Percentiles rank a stretch among this genome's conserved stretches.
Evolutionary conservation across 2,329 filamentous ascomycete species (phyloP).

Genomic region (Chaetomium strumarium): DNA sequence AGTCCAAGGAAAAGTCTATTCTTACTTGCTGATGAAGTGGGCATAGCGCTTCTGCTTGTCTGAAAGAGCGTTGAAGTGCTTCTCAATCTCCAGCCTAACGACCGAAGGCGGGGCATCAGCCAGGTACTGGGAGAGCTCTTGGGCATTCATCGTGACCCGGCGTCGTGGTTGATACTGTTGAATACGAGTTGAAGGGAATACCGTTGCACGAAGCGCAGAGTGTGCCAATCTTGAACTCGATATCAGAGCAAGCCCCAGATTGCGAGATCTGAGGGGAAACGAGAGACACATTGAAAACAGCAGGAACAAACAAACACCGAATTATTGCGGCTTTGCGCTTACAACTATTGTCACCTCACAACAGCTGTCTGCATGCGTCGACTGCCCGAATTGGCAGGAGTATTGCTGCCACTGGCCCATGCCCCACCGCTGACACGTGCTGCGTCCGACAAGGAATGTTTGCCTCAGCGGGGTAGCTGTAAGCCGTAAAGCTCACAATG

Average conservation of each 20-base stretch:
- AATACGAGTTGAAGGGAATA: slow-evolving; percentile 1
- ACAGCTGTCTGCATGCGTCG: slow-evolving; percentile 6
- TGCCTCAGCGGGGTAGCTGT: not conserved
- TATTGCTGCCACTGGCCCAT: not conserved
- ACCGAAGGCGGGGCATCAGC: slow-evolving; percentile 87
- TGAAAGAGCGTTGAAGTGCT: slow-evolving; percentile 76
- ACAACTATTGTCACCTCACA: slow-evolving; percentile 10
- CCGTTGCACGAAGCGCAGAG: slow-evolving; percentile 8
- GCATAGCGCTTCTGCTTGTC: slow-evolving; percentile 83
- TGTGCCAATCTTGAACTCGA: slow-evolving; percentile 1
- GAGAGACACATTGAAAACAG: slow-evolving; percentile 21
- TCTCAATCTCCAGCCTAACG: slow-evolving; percentile 82
- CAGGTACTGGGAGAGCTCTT: slow-evolving; percentile 69
- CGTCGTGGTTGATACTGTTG: slow-evolving; percentile 15
- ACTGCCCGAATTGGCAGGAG: slow-evolving; percentile 9
- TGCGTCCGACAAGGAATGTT: not conserved
- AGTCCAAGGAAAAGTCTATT: not conserved
- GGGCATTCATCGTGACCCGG: slow-evolving; percentile 47
- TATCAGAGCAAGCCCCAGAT: slow-evolving; percentile 10
- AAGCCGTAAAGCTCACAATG: no score
- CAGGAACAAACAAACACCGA: slow-evolving; percentile 11
- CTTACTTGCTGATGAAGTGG: slow-evolving; percentile 76
- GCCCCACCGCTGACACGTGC: slow-evolving; percentile 11
- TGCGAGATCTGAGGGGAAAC: slow-evolving; percentile 17
- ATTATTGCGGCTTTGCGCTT: slow-evolving; percentile 4